Percentiles rank a stretch among this genome's conserved stretches.
These are phyloP conservation scores for Hymenoscyphus occultus DNA, from an alignment of 2,329 filamentous ascomycete species.

Conservation along the genomic window DNA sequence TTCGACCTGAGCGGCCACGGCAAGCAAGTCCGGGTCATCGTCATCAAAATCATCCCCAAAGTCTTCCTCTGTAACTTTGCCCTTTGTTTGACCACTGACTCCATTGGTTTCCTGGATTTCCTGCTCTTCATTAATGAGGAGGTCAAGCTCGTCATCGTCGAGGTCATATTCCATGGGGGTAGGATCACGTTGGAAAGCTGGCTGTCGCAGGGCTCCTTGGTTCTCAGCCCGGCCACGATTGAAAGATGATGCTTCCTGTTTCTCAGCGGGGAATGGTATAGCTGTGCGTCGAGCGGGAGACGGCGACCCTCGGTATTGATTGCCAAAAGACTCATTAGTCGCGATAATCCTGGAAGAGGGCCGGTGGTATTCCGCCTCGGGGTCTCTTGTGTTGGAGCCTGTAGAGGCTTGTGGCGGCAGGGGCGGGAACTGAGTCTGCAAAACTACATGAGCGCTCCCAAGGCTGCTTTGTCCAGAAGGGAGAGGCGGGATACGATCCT, in stretches of 20 bases:
- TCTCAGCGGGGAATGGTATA: background rate
- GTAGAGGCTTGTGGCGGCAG: conserved; percentile 10
- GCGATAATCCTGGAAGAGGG: conserved; percentile 1
- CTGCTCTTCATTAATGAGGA: conserved; percentile 29
- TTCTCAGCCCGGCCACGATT: background rate
- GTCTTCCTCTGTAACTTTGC: conserved; percentile 13
- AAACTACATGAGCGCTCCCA: conserved; percentile 32
- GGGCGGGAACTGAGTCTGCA: conserved; percentile 33
- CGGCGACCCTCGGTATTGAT: conserved; percentile 14
- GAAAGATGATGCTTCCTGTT: background rate
- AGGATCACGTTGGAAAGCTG: conserved; percentile 24
- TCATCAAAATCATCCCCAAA: conserved; percentile 29
- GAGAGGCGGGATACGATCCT: conserved; percentile 11
- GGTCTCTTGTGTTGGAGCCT: conserved; percentile 1
- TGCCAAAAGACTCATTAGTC: background rate
- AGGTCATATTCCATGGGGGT: conserved; percentile 24
- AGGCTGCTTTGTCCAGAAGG: conserved; percentile 25
- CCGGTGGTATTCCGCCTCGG: background rate
- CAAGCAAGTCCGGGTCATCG: conserved; percentile 40
- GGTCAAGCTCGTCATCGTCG: conserved; percentile 29
- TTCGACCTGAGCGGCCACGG: conserved; percentile 43
- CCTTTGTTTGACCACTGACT: background rate
- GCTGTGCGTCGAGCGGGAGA: conserved; percentile 13
- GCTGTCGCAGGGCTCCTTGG: conserved; percentile 18
- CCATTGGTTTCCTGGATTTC: conserved; percentile 15